Percentiles rank a stretch among this genome's conserved stretches.
phyloP scores from a whole-genome alignment of 768 basidiomycete species.

The Naganishia randhawae region DNA sequence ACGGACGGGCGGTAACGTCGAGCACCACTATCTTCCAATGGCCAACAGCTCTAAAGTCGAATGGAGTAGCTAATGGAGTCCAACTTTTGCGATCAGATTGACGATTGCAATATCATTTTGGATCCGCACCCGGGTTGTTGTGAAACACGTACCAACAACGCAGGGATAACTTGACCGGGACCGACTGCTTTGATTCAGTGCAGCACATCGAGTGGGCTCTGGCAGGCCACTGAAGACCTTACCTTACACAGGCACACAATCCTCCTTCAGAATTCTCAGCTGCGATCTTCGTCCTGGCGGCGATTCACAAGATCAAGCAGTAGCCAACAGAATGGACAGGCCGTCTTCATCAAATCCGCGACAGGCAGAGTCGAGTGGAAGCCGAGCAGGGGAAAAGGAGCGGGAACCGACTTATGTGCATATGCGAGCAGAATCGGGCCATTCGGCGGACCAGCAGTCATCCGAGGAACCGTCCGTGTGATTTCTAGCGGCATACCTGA shows the following conservation, averaged over 20 bases:
- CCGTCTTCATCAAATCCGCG: slow-evolving; percentile 11
- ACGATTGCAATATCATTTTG: background rate
- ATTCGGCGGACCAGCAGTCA: slow-evolving; percentile 1
- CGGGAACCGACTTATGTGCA: background rate
- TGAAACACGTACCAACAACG: slow-evolving; percentile 7
- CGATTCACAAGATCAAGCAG: background rate
- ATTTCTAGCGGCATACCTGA: background rate
- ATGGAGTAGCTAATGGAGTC: too few relatives aligned
- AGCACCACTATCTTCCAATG: too few relatives aligned
- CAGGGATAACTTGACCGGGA: background rate
- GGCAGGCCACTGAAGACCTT: background rate
- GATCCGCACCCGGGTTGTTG: slow-evolving; percentile 1
- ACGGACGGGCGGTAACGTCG: too few relatives aligned
- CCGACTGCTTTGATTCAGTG: background rate
- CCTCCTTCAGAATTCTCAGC: background rate
- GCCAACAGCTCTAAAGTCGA: too few relatives aligned
- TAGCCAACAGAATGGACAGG: slow-evolving; percentile 4
- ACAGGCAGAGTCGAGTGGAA: slow-evolving; percentile 7
- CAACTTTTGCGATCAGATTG: slow-evolving; percentile 15
- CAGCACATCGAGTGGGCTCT: background rate
- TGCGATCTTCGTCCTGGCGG: background rate
- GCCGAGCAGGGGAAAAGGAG: background rate
- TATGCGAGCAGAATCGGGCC: background rate
- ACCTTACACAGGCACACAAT: background rate
- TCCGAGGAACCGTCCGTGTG: slow-evolving; percentile 9